Evolutionary conservation across 2,329 filamentous ascomycete species (phyloP).

Genomic region (Microthyrium microscopicum): DNA sequence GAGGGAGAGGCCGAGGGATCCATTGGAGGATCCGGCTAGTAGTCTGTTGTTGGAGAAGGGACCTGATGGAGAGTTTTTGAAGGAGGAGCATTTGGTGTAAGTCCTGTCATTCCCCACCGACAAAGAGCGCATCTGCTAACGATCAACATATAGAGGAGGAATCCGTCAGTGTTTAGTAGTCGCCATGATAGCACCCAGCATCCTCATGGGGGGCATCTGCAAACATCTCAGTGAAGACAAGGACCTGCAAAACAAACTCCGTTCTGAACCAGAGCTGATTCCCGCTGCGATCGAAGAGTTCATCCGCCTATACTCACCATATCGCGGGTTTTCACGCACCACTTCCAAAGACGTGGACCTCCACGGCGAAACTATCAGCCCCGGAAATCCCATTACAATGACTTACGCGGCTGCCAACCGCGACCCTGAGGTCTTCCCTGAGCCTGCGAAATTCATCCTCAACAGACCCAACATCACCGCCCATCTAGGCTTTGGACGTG

Average conservation of each 20-base stretch:
- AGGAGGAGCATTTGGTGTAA: constrained; percentile 6
- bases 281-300: constrained; percentile 10
- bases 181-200: constrained; percentile 10
- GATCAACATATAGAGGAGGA: neutral
- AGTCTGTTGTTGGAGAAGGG: constrained; percentile 8
- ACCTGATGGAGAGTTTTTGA: constrained; percentile 7
- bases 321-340: constrained; percentile 10
- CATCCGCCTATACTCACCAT: constrained; percentile 10
- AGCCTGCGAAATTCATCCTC: constrained; percentile 4
- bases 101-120: too few relatives aligned
- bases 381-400: constrained; percentile 4
- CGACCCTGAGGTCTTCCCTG: constrained; percentile 4
- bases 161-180: constrained; percentile 10
- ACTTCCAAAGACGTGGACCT: constrained; percentile 5
- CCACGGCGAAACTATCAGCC: constrained; percentile 4
- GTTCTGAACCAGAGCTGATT: constrained; percentile 5
- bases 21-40: constrained; percentile 9
- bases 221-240: constrained; percentile 9
- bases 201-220: constrained; percentile 9
- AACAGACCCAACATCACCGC: constrained; percentile 5
- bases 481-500: constrained; percentile 7
- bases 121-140: too few relatives aligned
- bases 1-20: constrained; percentile 6
- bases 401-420: constrained; percentile 7
- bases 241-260: constrained; percentile 8